Conservation (phyloP, 768 basidiomycete genomes). For the Suillus bovinus region DNA sequence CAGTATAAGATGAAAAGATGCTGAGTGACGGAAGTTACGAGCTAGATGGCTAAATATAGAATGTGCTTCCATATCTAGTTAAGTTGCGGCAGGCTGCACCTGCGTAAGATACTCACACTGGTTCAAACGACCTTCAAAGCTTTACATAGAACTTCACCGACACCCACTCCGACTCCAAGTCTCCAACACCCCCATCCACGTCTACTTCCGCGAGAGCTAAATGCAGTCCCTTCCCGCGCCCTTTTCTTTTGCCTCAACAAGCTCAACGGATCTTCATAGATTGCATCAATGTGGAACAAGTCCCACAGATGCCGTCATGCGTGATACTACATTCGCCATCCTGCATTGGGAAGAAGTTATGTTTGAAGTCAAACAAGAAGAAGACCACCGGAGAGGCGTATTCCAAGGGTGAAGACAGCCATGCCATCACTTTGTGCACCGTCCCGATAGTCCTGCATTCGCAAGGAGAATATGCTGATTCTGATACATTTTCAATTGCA, state of each 20-base stretch:
- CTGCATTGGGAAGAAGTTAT: neutral
- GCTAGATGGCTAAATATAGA: neutral
- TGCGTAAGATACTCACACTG: too few species aligned
- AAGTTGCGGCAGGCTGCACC: too few species aligned
- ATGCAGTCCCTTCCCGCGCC: neutral
- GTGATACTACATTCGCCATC: neutral
- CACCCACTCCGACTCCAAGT: neutral
- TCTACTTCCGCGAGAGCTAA: neutral
- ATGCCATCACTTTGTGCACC: neutral
- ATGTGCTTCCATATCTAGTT: neutral
- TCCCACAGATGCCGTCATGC: neutral
- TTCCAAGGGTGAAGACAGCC: neutral
- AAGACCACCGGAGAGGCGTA: neutral
- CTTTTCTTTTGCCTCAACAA: neutral
- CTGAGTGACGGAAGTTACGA: neutral
- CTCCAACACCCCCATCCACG: neutral
- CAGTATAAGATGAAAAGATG: neutral
- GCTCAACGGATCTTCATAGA: neutral
- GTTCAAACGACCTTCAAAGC: neutral
- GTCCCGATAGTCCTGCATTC: neutral
- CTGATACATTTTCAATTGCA: neutral
- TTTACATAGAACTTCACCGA: neutral
- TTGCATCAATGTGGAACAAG: neutral
- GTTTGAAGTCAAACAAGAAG: neutral
- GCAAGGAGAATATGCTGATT: neutral